These are phyloP conservation scores for Aureoboletus auriporus DNA, from an alignment of 768 basidiomycete species.

Conservation along the genomic window DNA sequence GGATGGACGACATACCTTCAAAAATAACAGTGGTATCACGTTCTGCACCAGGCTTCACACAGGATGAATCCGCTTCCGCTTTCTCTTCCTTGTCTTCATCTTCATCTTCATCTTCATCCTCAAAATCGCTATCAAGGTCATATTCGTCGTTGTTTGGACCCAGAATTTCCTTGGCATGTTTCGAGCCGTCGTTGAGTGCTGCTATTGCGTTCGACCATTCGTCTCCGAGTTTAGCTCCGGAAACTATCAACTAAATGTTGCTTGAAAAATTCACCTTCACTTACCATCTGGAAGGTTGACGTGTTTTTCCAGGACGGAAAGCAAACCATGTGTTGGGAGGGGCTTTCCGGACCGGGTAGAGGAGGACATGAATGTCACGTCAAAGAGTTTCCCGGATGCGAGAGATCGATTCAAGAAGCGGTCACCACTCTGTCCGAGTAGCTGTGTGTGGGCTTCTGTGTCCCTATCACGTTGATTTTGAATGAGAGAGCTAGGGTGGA, in stretches of 20 bases:
- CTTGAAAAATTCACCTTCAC: background rate
- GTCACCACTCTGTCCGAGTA: constrained; percentile 5
- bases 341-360: background rate
- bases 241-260: background rate
- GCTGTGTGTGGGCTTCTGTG: background rate
- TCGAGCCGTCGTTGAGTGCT: background rate
- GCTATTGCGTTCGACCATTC: constrained; percentile 8
- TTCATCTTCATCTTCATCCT: constrained; percentile 17
- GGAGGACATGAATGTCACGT: constrained; percentile 17
- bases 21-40: background rate
- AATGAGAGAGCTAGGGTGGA: background rate
- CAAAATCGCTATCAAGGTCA: constrained; percentile 24
- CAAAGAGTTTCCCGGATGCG: constrained; percentile 14
- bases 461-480: no score
- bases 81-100: no score
- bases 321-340: constrained; percentile 11
- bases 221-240: constrained; percentile 7
- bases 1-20: constrained; percentile 2
- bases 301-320: constrained; percentile 11
- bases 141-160: constrained; percentile 14
- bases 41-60: no score
- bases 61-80: no score
- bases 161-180: constrained; percentile 1
- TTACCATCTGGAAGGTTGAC: constrained; percentile 8
- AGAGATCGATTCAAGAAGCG: constrained; percentile 11